Evolutionary conservation across 2,329 filamentous ascomycete genomes (phyloP).

Genomic region (Beauveria bassiana): DNA sequence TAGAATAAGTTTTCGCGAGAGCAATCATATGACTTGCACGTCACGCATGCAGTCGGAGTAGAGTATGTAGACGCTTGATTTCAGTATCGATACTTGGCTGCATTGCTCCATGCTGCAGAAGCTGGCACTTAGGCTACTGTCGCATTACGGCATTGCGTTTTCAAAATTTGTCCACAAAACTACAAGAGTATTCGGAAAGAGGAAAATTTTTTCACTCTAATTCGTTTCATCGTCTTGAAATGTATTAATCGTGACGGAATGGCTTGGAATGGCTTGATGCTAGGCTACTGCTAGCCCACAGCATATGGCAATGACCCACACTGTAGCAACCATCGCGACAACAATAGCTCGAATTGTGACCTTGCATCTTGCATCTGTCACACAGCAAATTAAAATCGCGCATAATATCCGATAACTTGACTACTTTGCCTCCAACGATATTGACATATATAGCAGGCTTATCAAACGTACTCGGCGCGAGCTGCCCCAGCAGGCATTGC

Average conservation of each 20-base stretch:
- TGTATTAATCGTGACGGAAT: no score
- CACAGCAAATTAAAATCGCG: background rate
- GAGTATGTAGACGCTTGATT: background rate
- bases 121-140: no score
- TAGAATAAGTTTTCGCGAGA: background rate
- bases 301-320: background rate
- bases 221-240: no score
- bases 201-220: no score
- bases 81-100: constrained; percentile 13
- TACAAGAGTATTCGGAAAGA: no score
- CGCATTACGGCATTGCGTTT: no score
- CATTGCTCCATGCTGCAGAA: constrained; percentile 12
- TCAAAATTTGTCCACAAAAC: no score
- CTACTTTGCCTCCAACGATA: background rate
- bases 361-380: background rate
- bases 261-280: no score
- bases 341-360: background rate
- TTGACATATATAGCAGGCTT: background rate
- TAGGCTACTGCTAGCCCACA: background rate
- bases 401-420: background rate
- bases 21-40: background rate
- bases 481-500: constrained; percentile 1
- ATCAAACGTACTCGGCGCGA: no score
- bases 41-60: background rate
- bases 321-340: background rate